Evolutionary conservation across 2,329 filamentous ascomycete species (phyloP).

Genomic region (Fusarium sp.): DNA sequence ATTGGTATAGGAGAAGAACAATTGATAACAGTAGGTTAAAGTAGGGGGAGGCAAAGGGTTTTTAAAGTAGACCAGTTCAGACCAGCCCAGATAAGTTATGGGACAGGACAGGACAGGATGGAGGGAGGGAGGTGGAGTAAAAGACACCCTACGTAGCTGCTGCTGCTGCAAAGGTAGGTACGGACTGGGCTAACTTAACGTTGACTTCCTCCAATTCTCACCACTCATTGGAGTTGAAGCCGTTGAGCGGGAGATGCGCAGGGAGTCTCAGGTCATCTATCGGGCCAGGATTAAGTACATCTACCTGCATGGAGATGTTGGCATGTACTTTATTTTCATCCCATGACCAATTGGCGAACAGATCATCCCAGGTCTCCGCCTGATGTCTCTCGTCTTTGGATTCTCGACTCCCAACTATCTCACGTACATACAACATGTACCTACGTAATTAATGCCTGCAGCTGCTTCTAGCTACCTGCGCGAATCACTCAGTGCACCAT

Average conservation of each 20-base stretch:
- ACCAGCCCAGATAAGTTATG: conserved; percentile 33
- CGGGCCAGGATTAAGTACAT: conserved; percentile 33
- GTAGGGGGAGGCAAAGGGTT: conserved; percentile 37
- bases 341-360: conserved; percentile 36
- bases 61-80: conserved; percentile 34
- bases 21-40: conserved; percentile 10
- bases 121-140: conserved; percentile 42
- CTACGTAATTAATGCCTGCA: conserved; percentile 42
- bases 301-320: conserved; percentile 18
- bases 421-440: conserved; percentile 6
- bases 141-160: conserved; percentile 28
- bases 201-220: background rate
- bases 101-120: conserved; percentile 4
- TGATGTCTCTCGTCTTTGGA: background rate
- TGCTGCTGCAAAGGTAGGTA: conserved; percentile 10
- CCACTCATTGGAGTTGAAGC: conserved; percentile 27
- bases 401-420: conserved; percentile 27
- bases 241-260: conserved; percentile 36
- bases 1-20: conserved; percentile 4
- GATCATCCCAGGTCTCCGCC: conserved; percentile 27
- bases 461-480: conserved; percentile 4
- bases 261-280: conserved; percentile 21
- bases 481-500: background rate
- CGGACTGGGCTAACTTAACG: conserved; percentile 6
- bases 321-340: conserved; percentile 19